Evolutionary conservation across 2,329 filamentous ascomycete genomes (phyloP), one percentile per base, ranked within the genome.

Genomic region (Fusarium heterosporum): DNA sequence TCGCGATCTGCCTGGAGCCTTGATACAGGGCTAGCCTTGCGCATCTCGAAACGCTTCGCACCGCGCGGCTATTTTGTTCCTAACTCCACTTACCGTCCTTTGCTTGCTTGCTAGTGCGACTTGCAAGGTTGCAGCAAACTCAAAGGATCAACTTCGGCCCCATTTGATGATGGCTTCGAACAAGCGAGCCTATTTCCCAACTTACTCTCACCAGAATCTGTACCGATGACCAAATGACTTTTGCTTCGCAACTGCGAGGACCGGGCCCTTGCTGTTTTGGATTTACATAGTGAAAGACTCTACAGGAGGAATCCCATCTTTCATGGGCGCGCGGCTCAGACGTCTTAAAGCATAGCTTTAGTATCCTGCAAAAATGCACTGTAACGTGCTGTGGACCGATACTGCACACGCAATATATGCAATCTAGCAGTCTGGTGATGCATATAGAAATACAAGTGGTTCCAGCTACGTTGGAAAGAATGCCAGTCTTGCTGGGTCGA

Each of bases 1-100:
- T 64, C 60, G 48, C 39, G 60, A 53, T 59, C 48, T 54, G 25
- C 30, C 28, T 46, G 38, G 34, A 47, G 19, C 42, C 49, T 41
- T n/a, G 39, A 39, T 29, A 45, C 22, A 34, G 34, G 57, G 38
- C 30, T 42, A 45, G 39, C 55, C 38, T 49, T 45, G 34, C 45
- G 45, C 53, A 40, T 50, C 42, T 50, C 42, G 57, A 63, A 30
- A 56, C 55, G 32, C 57, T 53, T 70, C 64, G 67, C 69, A 67
- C 54, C n/a, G 34, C 61, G 59, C 64, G 58, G 64, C 54, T 69
- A 55, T 58, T 55, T 36, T 42, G 29, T 11, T 30, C 36, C 52
- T 22, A 34, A 32, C 55, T 22, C 56, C 55, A 48, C 54, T 41
- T n/a, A 19, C 58, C 30, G 45, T 40, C 26, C 34, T n/a, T 25